Percentiles rank a stretch among this genome's conserved stretches.
Conservation (phyloP, 2,329 filamentous ascomycete genomes). For the Elsinoe necatrix region DNA sequence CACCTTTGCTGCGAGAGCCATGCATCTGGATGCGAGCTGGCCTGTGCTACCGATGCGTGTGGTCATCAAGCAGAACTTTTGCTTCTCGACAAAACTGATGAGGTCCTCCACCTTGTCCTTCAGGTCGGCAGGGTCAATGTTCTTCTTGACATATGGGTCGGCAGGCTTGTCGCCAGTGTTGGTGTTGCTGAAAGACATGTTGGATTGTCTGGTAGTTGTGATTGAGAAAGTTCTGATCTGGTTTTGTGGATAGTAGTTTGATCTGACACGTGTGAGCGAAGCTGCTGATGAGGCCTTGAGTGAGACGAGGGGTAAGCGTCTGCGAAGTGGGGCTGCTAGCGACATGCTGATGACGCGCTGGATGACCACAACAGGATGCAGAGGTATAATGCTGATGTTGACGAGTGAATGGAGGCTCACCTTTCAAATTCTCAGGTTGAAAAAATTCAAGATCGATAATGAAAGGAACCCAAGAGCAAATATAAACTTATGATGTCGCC, state of each 20-base stretch:
- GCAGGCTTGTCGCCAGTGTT: slow-evolving; percentile 53
- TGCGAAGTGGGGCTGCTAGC: slow-evolving; percentile 18
- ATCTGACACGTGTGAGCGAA: slow-evolving; percentile 12
- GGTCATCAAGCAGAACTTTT: slow-evolving; percentile 86
- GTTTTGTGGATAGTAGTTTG: background rate
- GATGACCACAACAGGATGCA: background rate
- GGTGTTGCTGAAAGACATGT: slow-evolving; percentile 49
- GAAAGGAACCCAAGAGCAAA: slow-evolving; percentile 10
- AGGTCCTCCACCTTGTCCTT: slow-evolving; percentile 72
- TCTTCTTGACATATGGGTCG: slow-evolving; percentile 75
- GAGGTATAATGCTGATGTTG: background rate
- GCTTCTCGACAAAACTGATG: slow-evolving; percentile 57
- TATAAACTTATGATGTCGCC: slow-evolving; percentile 17
- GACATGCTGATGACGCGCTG: slow-evolving; percentile 15
- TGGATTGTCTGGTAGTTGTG: slow-evolving; percentile 18
- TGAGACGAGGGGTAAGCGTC: slow-evolving; percentile 17
- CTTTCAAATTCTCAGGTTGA: background rate
- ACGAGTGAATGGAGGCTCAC: slow-evolving; percentile 2
- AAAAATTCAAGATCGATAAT: slow-evolving; percentile 14
- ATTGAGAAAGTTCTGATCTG: slow-evolving; percentile 8
- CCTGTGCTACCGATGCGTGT: slow-evolving; percentile 59
- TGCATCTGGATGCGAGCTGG: slow-evolving; percentile 69
- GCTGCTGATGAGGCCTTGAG: slow-evolving; percentile 13
- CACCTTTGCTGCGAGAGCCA: slow-evolving; percentile 76
- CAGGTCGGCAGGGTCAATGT: slow-evolving; percentile 53